Conservation (phyloP, 768 basidiomycete genomes). For the Rhodotorula babjevae region DNA sequence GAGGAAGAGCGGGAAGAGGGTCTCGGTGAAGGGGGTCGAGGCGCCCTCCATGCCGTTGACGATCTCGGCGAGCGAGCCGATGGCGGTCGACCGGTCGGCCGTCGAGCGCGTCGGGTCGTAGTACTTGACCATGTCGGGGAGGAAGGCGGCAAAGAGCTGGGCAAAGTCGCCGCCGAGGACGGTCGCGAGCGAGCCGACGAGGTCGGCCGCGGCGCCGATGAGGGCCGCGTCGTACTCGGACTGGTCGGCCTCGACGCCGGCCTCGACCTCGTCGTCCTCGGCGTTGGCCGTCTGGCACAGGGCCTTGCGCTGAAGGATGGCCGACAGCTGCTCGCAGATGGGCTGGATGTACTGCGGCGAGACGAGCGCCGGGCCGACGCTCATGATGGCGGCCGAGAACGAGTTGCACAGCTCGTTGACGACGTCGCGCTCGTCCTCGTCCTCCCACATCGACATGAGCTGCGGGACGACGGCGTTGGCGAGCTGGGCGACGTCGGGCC, state of each 20-base stretch:
- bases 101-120: slow-evolving; percentile 82
- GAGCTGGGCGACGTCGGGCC: slow-evolving; percentile 66
- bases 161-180: slow-evolving; percentile 80
- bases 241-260: slow-evolving; percentile 64
- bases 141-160: slow-evolving; percentile 76
- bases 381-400: slow-evolving; percentile 85
- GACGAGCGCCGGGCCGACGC: slow-evolving; percentile 80
- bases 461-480: slow-evolving; percentile 67
- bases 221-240: slow-evolving; percentile 96
- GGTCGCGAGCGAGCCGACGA: slow-evolving; percentile 80
- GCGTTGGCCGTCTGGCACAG: slow-evolving; percentile 78
- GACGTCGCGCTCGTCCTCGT: slow-evolving; percentile 92
- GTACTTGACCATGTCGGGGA: slow-evolving; percentile 82
- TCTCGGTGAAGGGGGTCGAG: slow-evolving; percentile 74
- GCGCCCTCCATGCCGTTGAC: slow-evolving; percentile 77
- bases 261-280: slow-evolving; percentile 56
- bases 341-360: slow-evolving; percentile 63
- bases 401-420: slow-evolving; percentile 80
- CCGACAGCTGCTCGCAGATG: slow-evolving; percentile 72
- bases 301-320: slow-evolving; percentile 88
- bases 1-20: slow-evolving; percentile 77
- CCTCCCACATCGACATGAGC: slow-evolving; percentile 81
- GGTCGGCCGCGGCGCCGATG: slow-evolving; percentile 87
- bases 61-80: slow-evolving; percentile 91
- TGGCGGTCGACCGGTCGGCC: slow-evolving; percentile 85